A percentile compares a stretch with the other conserved stretches of the same genome.
These are phyloP conservation scores for Salix suchowensis DNA, from an alignment of 345 rosid genomes.

Conservation along the genomic window DNA sequence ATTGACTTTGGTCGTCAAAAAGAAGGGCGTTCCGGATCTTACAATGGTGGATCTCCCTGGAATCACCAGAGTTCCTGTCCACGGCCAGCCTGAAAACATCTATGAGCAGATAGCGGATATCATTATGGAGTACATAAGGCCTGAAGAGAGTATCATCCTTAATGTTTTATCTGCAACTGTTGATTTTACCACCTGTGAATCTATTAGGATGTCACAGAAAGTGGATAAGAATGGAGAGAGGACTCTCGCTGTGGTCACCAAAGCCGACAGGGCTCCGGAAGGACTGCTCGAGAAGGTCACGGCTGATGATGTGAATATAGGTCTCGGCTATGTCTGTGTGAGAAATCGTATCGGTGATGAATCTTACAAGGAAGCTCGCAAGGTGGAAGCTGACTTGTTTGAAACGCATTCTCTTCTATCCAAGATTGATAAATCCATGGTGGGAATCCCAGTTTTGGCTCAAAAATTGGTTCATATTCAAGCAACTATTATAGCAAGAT, in stretches of 20 bases:
- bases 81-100: constrained; percentile 45
- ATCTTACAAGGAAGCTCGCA: constrained; percentile 32
- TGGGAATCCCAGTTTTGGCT: constrained; percentile 37
- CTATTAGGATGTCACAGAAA: constrained; percentile 38
- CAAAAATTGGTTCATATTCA: constrained; percentile 34
- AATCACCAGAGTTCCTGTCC: constrained; percentile 45
- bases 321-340: constrained; percentile 47
- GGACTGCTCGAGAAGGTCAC: constrained; percentile 43
- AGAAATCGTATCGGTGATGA: constrained; percentile 42
- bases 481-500: constrained; percentile 22
- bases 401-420: constrained; percentile 16
- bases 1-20: constrained; percentile 38
- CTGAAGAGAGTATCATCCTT: constrained; percentile 41
- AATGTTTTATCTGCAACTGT: constrained; percentile 42
- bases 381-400: constrained; percentile 25
- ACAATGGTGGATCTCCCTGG: constrained; percentile 60
- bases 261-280: constrained; percentile 46
- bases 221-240: constrained; percentile 45
- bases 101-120: not conserved
- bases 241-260: constrained; percentile 52
- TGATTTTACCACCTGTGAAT: constrained; percentile 43
- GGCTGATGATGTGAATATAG: constrained; percentile 46
- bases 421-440: constrained; percentile 33
- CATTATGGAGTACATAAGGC: constrained; percentile 12
- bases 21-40: constrained; percentile 40